phyloP scores from a whole-genome alignment of 306 rosid species.

The Malus sylvestris region DNA sequence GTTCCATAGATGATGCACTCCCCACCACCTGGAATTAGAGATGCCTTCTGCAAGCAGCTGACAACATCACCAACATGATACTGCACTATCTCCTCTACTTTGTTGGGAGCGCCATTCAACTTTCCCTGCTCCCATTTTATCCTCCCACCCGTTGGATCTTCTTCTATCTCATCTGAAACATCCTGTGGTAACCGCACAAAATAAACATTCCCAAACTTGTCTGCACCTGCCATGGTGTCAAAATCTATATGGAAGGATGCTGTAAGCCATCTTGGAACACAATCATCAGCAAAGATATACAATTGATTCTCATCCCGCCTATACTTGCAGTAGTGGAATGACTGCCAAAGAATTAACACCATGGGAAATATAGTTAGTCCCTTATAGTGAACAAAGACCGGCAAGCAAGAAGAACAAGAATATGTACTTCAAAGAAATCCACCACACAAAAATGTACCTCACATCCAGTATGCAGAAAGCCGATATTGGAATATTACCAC shows the following conservation, averaged over 20 bases:
- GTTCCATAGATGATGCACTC: slow-evolving; percentile 91
- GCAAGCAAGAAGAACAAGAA: neutral
- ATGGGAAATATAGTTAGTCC: slow-evolving; percentile 9
- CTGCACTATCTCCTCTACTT: slow-evolving; percentile 92
- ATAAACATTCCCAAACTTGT: slow-evolving; percentile 90
- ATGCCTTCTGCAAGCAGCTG: slow-evolving; percentile 85
- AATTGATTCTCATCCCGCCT: slow-evolving; percentile 94
- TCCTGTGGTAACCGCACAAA: slow-evolving; percentile 87
- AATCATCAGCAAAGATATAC: slow-evolving; percentile 90
- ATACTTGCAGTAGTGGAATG: slow-evolving; percentile 97
- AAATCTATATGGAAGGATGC: slow-evolving; percentile 93
- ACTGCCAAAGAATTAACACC: slow-evolving; percentile 46
- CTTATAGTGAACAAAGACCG: neutral
- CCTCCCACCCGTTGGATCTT: slow-evolving; percentile 97
- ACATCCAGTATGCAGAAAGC: neutral
- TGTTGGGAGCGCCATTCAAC: slow-evolving; percentile 94
- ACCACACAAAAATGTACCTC: neutral
- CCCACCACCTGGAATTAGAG: slow-evolving; percentile 94
- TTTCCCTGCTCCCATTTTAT: slow-evolving; percentile 98
- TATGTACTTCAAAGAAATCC: neutral
- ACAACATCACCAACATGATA: slow-evolving; percentile 82
- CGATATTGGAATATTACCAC: neutral
- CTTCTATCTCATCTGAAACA: slow-evolving; percentile 94
- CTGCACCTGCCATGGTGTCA: slow-evolving; percentile 98
- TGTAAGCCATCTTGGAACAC: slow-evolving; percentile 95